phyloP scores from a whole-genome alignment of 306 rosid genomes.

The Cucurbita moschata region DNA sequence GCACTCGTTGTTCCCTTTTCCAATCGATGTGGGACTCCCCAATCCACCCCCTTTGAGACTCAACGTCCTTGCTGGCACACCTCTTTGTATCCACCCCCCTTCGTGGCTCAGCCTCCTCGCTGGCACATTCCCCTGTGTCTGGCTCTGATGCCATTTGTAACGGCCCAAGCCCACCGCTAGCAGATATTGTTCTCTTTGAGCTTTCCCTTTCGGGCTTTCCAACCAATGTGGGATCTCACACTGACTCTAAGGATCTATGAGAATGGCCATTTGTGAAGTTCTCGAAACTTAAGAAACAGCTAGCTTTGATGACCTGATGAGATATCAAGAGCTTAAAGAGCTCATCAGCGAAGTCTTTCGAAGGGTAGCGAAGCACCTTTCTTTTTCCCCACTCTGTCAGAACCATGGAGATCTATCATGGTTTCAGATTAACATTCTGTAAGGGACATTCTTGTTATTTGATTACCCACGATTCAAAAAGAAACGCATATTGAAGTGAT shows the following conservation, averaged over 20 bases:
- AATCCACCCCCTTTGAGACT: too few species aligned
- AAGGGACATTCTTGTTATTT: background rate
- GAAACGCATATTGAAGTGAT: background rate
- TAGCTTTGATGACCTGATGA: background rate
- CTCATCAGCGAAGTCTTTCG: background rate
- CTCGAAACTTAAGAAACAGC: background rate
- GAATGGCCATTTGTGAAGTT: background rate
- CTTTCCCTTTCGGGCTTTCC: too few species aligned
- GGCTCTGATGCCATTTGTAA: too few species aligned
- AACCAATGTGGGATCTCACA: too few species aligned
- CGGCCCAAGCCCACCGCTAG: too few species aligned
- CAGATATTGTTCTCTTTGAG: too few species aligned
- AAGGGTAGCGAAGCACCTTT: slow-evolving; percentile 2
- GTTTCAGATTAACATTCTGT: background rate
- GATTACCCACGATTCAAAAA: background rate
- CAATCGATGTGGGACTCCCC: too few species aligned
- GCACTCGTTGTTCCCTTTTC: too few species aligned
- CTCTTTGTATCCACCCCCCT: too few species aligned
- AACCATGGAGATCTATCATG: background rate
- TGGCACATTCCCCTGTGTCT: too few species aligned
- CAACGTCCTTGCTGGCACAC: too few species aligned
- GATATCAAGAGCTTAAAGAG: background rate
- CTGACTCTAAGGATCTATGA: background rate
- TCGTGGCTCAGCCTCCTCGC: too few species aligned
- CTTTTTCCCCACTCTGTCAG: background rate